phyloP scores from a whole-genome alignment of 2,329 filamentous ascomycete species.

The Boeremia exigua region DNA sequence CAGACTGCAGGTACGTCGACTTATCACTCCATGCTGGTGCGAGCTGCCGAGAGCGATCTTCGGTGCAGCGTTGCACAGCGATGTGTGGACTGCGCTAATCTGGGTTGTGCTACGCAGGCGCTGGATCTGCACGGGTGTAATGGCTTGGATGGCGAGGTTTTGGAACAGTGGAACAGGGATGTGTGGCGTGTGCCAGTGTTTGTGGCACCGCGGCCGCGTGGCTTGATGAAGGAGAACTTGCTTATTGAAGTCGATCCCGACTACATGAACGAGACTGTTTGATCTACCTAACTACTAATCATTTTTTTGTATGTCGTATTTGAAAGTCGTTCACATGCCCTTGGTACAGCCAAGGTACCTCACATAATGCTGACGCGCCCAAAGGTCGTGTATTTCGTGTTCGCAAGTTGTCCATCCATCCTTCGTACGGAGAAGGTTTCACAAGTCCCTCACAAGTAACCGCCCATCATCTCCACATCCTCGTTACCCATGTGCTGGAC shows the following conservation, averaged over 20 bases:
- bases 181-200: slow-evolving; percentile 36
- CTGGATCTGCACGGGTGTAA: slow-evolving; percentile 37
- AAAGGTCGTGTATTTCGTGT: background rate
- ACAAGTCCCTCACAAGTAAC: background rate
- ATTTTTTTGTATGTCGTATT: background rate
- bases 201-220: slow-evolving; percentile 25
- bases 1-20: slow-evolving; percentile 10
- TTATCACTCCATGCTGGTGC: background rate
- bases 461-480: background rate
- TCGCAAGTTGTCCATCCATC: background rate
- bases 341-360: no score
- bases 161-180: slow-evolving; percentile 31
- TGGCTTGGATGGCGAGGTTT: slow-evolving; percentile 24
- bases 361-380: no score
- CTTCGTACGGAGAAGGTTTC: background rate
- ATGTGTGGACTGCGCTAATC: slow-evolving; percentile 25
- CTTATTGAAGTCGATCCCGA: slow-evolving; percentile 44
- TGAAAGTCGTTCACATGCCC: background rate
- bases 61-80: slow-evolving; percentile 29
- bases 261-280: slow-evolving; percentile 24
- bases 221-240: slow-evolving; percentile 5
- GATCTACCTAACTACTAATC: background rate
- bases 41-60: background rate
- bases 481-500: background rate
- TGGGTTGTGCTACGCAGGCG: slow-evolving; percentile 23